A percentile compares a stretch with the other conserved stretches of the same genome.
These are phyloP conservation scores for Aspergillus candidus DNA, from an alignment of 2,329 filamentous ascomycete genomes.

Conservation along the genomic window DNA sequence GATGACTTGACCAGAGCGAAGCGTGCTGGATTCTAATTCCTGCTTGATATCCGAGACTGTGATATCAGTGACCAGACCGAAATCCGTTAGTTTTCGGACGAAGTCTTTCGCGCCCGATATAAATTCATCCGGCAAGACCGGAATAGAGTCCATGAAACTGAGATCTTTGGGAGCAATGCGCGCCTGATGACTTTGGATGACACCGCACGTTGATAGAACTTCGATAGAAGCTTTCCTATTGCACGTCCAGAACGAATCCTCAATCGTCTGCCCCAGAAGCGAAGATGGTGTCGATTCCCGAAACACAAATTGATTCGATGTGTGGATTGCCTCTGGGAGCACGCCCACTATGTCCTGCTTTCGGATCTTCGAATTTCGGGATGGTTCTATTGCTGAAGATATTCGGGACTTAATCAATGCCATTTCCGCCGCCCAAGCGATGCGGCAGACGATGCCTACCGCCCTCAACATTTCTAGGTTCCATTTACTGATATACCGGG, in stretches of 20 bases:
- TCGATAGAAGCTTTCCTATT: constrained; percentile 78
- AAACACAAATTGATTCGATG: constrained; percentile 81
- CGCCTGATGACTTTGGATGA: constrained; percentile 76
- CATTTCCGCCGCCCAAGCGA: constrained; percentile 89
- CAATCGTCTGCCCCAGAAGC: constrained; percentile 77
- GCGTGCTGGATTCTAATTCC: constrained; percentile 74
- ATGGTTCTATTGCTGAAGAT: constrained; percentile 29
- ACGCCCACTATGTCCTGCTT: constrained; percentile 60
- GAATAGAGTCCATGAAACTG: constrained; percentile 81
- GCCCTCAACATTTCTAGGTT: constrained; percentile 89
- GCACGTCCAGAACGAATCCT: constrained; percentile 94
- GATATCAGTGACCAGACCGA: constrained; percentile 79
- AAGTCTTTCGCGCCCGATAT: constrained; percentile 63
- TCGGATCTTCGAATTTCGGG: constrained; percentile 48
- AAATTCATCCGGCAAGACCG: constrained; percentile 73
- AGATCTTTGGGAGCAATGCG: constrained; percentile 66
- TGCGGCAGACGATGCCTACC: constrained; percentile 80
- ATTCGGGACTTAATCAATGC: constrained; percentile 61
- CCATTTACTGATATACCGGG: constrained; percentile 89
- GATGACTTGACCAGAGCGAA: constrained; percentile 69
- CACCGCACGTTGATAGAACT: constrained; percentile 78
- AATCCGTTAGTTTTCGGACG: constrained; percentile 72
- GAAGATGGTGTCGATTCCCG: constrained; percentile 82
- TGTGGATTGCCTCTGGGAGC: constrained; percentile 73
- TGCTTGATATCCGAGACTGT: constrained; percentile 79